A percentile compares a stretch with the other conserved stretches of the same genome.
These are phyloP conservation scores for Arachis stenosperma DNA, from an alignment of 306 rosid genomes.

Conservation along the genomic window DNA sequence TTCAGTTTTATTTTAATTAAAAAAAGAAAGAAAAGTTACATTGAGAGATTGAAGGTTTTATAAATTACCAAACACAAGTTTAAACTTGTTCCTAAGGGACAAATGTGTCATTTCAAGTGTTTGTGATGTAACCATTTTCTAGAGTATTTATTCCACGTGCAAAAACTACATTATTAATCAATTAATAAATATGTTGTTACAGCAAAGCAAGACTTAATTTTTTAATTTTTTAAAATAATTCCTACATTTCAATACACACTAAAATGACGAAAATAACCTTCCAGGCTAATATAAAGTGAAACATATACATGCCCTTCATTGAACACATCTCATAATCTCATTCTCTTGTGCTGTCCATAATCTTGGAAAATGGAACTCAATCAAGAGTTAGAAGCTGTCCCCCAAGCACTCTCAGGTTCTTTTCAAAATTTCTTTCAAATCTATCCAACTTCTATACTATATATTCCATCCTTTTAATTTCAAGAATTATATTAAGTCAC, in stretches of 20 bases:
- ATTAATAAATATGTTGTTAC: not conserved
- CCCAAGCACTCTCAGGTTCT: conserved; percentile 83
- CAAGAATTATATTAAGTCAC: too few relatives aligned
- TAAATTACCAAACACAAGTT: too few relatives aligned
- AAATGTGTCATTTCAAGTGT: conserved; percentile 16
- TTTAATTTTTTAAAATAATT: not conserved
- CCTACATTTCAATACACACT: not conserved
- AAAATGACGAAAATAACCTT: conserved; percentile 52
- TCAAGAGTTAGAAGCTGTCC: conserved; percentile 63
- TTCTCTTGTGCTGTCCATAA: not conserved
- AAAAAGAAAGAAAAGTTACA: too few relatives aligned
- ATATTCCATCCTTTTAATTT: too few relatives aligned
- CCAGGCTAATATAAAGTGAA: conserved; percentile 32
- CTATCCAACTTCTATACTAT: too few relatives aligned
- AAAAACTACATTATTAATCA: not conserved
- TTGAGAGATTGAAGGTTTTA: too few relatives aligned
- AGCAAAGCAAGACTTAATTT: not conserved
- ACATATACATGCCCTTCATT: not conserved
- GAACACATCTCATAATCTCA: not conserved
- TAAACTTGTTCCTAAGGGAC: not conserved
- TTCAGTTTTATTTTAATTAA: too few relatives aligned
- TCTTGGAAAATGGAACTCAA: conserved; percentile 56
- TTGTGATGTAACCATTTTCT: not conserved
- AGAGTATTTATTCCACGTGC: not conserved
- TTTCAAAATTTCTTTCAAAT: not conserved